These are phyloP conservation scores for Hypocreales sp. DNA, from an alignment of 2,329 filamentous ascomycete species.

Conservation along the genomic window DNA sequence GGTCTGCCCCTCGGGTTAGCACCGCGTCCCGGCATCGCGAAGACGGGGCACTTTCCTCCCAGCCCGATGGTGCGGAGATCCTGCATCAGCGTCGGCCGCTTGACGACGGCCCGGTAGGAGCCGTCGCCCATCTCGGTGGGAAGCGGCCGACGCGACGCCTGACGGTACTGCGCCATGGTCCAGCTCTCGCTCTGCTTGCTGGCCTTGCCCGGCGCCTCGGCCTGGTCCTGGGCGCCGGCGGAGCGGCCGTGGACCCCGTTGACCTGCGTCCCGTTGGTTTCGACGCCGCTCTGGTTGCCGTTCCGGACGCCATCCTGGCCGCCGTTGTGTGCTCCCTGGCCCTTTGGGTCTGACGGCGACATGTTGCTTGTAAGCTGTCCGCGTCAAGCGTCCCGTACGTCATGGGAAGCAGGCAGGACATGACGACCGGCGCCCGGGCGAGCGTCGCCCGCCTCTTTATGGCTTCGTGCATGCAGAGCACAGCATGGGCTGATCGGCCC, in stretches of 20 bases:
- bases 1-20: conserved; percentile 35
- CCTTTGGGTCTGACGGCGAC: not conserved
- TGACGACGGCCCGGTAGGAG: conserved; percentile 33
- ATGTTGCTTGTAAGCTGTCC: too few relatives aligned
- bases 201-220: not conserved
- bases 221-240: conserved; percentile 1
- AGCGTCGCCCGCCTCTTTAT: too few relatives aligned
- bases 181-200: conserved; percentile 2
- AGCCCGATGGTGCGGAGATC: conserved; percentile 42
- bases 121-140: conserved; percentile 48
- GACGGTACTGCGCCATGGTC: conserved; percentile 15
- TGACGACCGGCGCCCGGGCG: too few relatives aligned
- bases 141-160: conserved; percentile 42
- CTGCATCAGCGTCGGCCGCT: conserved; percentile 32
- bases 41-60: conserved; percentile 18
- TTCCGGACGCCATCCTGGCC: not conserved
- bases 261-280: conserved; percentile 6
- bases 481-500: too few relatives aligned
- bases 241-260: conserved; percentile 4
- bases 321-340: not conserved
- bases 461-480: too few relatives aligned
- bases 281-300: conserved; percentile 8
- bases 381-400: too few relatives aligned
- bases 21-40: not conserved
- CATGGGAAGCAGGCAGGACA: too few relatives aligned